Conservation (phyloP, 116 monocot genomes). For the Phalaenopsis hybrid region DNA sequence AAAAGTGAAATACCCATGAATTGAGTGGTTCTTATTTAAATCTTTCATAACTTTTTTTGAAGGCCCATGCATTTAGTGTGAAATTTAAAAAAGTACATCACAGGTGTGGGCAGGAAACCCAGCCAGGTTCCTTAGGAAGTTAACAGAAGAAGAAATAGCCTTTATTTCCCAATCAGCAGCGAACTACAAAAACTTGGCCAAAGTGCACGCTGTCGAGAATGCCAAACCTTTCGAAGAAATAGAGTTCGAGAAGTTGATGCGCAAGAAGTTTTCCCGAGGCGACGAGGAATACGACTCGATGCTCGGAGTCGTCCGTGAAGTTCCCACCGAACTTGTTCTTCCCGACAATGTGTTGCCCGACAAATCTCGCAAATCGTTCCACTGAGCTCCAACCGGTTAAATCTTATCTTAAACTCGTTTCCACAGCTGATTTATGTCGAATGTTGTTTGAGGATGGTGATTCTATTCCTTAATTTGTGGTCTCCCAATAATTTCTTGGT, state of each 20-base stretch:
- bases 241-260: slow-evolving; percentile 47
- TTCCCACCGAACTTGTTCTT: slow-evolving; percentile 39
- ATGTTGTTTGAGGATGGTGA: not conserved
- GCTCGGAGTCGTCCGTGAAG: slow-evolving; percentile 39
- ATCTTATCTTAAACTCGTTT: not conserved
- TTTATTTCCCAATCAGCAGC: slow-evolving; percentile 47
- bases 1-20: too few relatives aligned
- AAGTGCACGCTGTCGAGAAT: slow-evolving; percentile 53
- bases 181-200: slow-evolving; percentile 49
- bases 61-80: not conserved
- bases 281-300: slow-evolving; percentile 56
- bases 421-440: not conserved
- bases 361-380: slow-evolving; percentile 28
- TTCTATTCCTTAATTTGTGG: too few relatives aligned
- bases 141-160: slow-evolving; percentile 48
- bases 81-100: not conserved
- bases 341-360: slow-evolving; percentile 29
- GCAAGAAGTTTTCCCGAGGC: slow-evolving; percentile 41
- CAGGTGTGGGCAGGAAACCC: slow-evolving; percentile 75
- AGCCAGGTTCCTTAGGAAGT: slow-evolving; percentile 49
- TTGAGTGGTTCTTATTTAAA: too few relatives aligned
- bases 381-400: slow-evolving; percentile 7
- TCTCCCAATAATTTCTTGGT: too few relatives aligned
- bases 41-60: not conserved
- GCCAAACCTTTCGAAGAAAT: slow-evolving; percentile 44